Percentiles rank a stretch among this genome's conserved stretches.
Evolutionary conservation across 192 early-diverging fungal species (phyloP).

Genomic region (Coemansia sp.): DNA sequence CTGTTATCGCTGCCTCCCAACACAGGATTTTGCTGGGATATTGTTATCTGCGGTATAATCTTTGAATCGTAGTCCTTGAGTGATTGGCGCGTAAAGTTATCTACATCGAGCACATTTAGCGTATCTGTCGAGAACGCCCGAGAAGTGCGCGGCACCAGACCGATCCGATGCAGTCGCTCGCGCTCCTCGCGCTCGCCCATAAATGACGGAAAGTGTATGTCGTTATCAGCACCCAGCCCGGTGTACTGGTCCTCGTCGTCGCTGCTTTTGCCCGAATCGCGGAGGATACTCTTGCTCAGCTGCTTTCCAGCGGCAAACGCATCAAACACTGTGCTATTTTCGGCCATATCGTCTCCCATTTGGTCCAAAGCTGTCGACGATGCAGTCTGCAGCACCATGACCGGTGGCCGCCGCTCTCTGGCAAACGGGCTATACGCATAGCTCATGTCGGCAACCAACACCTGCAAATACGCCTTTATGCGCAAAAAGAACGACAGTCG

Average conservation of each 20-base stretch:
- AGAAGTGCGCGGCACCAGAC: constrained; percentile 8
- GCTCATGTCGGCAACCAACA: constrained; percentile 24
- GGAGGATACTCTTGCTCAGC: constrained; percentile 28
- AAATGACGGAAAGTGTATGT: constrained; percentile 25
- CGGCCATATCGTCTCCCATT: constrained; percentile 31
- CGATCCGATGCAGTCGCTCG: constrained; percentile 21
- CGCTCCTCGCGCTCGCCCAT: constrained; percentile 45
- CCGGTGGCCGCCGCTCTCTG: constrained; percentile 22
- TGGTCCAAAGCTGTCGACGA: constrained; percentile 48
- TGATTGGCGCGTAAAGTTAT: constrained; percentile 4
- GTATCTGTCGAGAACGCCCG: constrained; percentile 28
- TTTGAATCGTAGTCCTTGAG: neutral
- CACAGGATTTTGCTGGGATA: neutral
- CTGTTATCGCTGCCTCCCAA: neutral
- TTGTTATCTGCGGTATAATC: constrained; percentile 4
- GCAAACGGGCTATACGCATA: constrained; percentile 36
- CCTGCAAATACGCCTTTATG: constrained; percentile 12
- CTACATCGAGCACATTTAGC: constrained; percentile 11
- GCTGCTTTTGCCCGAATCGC: neutral
- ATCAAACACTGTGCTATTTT: constrained; percentile 11
- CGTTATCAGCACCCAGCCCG: constrained; percentile 23
- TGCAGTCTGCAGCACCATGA: constrained; percentile 49
- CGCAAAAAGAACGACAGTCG: neutral
- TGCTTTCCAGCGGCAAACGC: constrained; percentile 24
- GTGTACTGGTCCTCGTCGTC: constrained; percentile 30